Evolutionary conservation across 176 grass and related monocot species (phyloP).

Genomic region (Zoysia pacifica): DNA sequence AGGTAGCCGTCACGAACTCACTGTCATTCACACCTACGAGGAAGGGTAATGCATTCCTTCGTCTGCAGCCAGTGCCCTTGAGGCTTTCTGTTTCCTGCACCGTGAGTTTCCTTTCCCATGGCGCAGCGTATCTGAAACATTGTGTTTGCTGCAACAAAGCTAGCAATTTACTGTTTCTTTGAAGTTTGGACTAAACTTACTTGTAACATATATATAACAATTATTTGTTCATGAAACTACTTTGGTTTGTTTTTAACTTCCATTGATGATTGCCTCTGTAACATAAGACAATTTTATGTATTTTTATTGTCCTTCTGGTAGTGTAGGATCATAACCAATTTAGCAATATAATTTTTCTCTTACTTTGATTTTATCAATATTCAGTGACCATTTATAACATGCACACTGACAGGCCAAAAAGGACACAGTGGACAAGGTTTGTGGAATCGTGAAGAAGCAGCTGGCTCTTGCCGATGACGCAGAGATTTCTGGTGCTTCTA

Average conservation of each 20-base stretch:
- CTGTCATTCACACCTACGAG: slow-evolving; percentile 35
- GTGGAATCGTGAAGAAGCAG: slow-evolving; percentile 69
- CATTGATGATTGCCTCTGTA: not conserved
- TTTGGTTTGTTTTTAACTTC: not conserved
- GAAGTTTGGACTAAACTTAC: too few species aligned
- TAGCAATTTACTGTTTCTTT: not conserved
- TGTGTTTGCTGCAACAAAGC: not conserved
- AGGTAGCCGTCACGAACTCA: slow-evolving; percentile 41
- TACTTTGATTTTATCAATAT: not conserved
- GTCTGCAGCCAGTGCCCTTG: slow-evolving; percentile 35
- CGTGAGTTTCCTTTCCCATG: slow-evolving; percentile 30
- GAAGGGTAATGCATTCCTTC: slow-evolving; percentile 42
- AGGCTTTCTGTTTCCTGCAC: slow-evolving; percentile 44
- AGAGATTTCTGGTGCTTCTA: slow-evolving; percentile 45
- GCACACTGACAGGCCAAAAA: slow-evolving; percentile 46
- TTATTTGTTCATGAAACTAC: too few species aligned
- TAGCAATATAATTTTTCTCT: not conserved
- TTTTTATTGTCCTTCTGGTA: not conserved
- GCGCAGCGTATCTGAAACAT: not conserved
- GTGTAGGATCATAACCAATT: not conserved
- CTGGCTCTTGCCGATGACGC: slow-evolving; percentile 52
- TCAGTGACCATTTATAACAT: not conserved
- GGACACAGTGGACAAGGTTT: slow-evolving; percentile 63
- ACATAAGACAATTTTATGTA: not conserved
- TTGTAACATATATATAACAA: too few species aligned